A percentile compares a stretch with the other conserved stretches of the same genome.
Evolutionary conservation across 1,284 basidiomycete genomes (phyloP).

Genomic region (Hortiboletus rubellus): DNA sequence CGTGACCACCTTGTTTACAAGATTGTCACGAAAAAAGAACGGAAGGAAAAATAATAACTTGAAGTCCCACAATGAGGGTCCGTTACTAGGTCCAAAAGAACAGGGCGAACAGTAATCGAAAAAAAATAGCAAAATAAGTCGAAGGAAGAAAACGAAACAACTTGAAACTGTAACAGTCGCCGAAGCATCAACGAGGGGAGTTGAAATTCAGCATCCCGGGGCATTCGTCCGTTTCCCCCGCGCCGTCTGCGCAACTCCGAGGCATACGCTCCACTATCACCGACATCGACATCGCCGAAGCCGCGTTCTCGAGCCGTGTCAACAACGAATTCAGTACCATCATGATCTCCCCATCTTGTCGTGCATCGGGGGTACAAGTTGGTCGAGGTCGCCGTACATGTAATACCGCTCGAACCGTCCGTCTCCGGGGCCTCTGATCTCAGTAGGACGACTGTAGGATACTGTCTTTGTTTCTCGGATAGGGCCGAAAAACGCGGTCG

Average conservation of each 20-base stretch:
- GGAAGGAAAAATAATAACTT: background rate
- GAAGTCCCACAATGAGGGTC: background rate
- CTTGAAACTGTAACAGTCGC: conserved; percentile 4
- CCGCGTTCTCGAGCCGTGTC: conserved; percentile 79
- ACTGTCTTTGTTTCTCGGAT: conserved; percentile 48
- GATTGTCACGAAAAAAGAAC: background rate
- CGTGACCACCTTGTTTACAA: too few relatives aligned
- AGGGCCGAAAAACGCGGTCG: conserved; percentile 57
- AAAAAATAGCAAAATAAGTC: too few relatives aligned
- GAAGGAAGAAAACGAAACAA: too few relatives aligned
- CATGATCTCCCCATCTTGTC: conserved; percentile 75
- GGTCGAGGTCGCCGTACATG: conserved; percentile 60
- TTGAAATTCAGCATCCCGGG: conserved; percentile 40
- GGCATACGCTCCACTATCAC: conserved; percentile 19
- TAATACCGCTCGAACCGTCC: conserved; percentile 39
- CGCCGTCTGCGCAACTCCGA: background rate
- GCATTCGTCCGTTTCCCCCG: conserved; percentile 44
- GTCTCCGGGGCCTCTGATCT: conserved; percentile 35
- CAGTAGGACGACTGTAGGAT: conserved; percentile 15
- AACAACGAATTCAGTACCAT: conserved; percentile 75
- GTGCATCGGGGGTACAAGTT: conserved; percentile 71
- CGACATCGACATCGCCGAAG: conserved; percentile 54
- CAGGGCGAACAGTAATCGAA: too few relatives aligned
- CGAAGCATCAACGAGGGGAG: conserved; percentile 34
- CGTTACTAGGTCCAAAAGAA: too few relatives aligned